phyloP scores from a whole-genome alignment of 1,139 yeast genomes.

The Taiozyma sp. region DNA sequence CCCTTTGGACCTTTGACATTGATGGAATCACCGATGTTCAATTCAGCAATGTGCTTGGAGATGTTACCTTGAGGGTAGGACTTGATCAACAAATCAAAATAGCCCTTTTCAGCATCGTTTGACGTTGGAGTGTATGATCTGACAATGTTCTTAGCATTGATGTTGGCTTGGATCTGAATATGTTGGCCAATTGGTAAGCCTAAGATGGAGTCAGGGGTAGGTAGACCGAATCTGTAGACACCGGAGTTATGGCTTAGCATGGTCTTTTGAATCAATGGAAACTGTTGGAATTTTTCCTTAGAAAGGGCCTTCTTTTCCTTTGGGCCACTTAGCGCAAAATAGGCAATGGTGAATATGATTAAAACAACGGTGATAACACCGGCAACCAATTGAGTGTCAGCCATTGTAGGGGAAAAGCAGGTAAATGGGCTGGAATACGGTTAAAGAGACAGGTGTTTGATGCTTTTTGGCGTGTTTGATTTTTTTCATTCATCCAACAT shows the following conservation, averaged over 20 bases:
- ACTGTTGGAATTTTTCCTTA: constrained; percentile 68
- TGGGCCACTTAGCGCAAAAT: constrained; percentile 4
- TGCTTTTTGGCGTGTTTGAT: neutral
- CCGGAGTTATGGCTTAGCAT: constrained; percentile 80
- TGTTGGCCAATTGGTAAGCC: constrained; percentile 97
- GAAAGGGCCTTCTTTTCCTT: constrained; percentile 27
- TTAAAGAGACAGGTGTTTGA: no score
- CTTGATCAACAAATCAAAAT: constrained; percentile 86
- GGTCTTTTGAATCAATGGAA: constrained; percentile 80
- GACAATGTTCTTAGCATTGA: constrained; percentile 78
- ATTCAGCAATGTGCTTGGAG: constrained; percentile 67
- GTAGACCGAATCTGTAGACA: constrained; percentile 80
- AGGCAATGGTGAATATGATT: constrained; percentile 8
- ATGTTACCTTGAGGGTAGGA: constrained; percentile 92
- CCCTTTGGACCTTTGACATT: constrained; percentile 94
- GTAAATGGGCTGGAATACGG: no score
- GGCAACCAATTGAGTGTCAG: constrained; percentile 7
- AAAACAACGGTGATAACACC: constrained; percentile 9
- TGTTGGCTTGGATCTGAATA: constrained; percentile 68
- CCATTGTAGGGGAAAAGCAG: neutral
- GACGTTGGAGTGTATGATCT: constrained; percentile 96
- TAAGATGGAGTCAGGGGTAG: constrained; percentile 65
- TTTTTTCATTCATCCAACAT: neutral
- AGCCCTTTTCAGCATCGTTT: constrained; percentile 78
- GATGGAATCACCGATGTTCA: constrained; percentile 66